Percentiles rank a stretch among this genome's conserved stretches.
phyloP scores from a whole-genome alignment of 176 grass and related monocot genomes.

The Tuctoria greenei region DNA sequence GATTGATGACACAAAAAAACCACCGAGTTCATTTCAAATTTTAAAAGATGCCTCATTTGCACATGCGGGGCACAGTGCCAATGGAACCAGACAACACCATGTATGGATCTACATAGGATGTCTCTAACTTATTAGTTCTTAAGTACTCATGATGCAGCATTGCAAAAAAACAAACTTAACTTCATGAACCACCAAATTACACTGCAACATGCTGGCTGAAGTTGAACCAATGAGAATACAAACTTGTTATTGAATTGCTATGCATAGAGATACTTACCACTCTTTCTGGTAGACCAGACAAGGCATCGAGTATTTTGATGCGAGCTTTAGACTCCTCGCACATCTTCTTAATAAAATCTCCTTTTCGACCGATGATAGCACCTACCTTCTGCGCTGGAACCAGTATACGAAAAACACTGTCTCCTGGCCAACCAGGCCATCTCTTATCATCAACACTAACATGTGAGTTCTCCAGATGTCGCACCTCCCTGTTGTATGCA shows the following conservation, averaged over 20 bases:
- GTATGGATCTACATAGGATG: not conserved
- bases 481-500: slow-evolving; percentile 38
- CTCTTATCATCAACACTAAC: slow-evolving; percentile 49
- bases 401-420: slow-evolving; percentile 85
- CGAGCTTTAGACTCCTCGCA: slow-evolving; percentile 83
- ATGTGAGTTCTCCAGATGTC: slow-evolving; percentile 11
- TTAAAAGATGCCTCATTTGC: not conserved
- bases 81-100: not conserved
- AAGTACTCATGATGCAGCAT: not conserved
- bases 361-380: slow-evolving; percentile 91
- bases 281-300: slow-evolving; percentile 79
- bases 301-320: slow-evolving; percentile 88
- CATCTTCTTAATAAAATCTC: slow-evolving; percentile 91
- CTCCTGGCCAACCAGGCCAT: slow-evolving; percentile 93
- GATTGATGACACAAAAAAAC: not conserved
- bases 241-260: not conserved
- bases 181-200: not conserved
- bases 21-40: not conserved
- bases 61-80: not conserved
- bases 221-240: slow-evolving; percentile 18
- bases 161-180: not conserved
- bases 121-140: not conserved
- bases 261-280: slow-evolving; percentile 60
- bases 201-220: not conserved
- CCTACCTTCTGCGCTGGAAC: slow-evolving; percentile 86